Evolutionary conservation across 2,329 filamentous ascomycete species (phyloP).

Genomic region (Diaporthe vaccinii): DNA sequence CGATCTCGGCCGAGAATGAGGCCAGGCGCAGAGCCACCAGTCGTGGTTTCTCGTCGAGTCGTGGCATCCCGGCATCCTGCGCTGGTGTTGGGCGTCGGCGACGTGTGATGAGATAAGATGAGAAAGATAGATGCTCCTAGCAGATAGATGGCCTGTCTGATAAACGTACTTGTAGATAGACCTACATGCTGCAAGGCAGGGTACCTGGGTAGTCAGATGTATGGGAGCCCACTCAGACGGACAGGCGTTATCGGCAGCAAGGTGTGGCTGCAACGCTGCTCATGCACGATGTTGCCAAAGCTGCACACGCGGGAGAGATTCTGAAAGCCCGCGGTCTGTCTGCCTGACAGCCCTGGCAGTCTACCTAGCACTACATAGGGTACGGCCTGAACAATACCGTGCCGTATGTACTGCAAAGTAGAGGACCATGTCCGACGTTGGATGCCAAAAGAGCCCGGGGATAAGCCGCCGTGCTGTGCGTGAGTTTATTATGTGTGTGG

Average conservation of each 20-base stretch:
- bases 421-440: background rate
- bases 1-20: slow-evolving; percentile 1
- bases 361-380: background rate
- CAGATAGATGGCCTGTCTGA: background rate
- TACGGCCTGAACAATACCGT: background rate
- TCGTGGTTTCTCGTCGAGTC: too few relatives aligned
- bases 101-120: background rate
- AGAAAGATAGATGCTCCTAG: background rate
- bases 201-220: background rate
- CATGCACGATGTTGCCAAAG: background rate
- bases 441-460: background rate
- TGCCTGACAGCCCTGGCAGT: background rate
- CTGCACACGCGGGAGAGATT: background rate
- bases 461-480: slow-evolving; percentile 13
- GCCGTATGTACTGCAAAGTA: background rate
- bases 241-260: slow-evolving; percentile 19
- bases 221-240: slow-evolving; percentile 21
- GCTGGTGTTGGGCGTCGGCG: slow-evolving; percentile 1
- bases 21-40: background rate
- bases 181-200: background rate
- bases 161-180: background rate
- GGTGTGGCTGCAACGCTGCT: slow-evolving; percentile 1
- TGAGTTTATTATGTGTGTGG: background rate
- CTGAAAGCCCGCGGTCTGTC: too few relatives aligned
- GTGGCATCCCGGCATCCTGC: background rate